A percentile compares a stretch with the other conserved stretches of the same genome.
These are phyloP conservation scores for Bonia amplexicaulis DNA, from an alignment of 176 grass and related monocot species.

Conservation along the genomic window DNA sequence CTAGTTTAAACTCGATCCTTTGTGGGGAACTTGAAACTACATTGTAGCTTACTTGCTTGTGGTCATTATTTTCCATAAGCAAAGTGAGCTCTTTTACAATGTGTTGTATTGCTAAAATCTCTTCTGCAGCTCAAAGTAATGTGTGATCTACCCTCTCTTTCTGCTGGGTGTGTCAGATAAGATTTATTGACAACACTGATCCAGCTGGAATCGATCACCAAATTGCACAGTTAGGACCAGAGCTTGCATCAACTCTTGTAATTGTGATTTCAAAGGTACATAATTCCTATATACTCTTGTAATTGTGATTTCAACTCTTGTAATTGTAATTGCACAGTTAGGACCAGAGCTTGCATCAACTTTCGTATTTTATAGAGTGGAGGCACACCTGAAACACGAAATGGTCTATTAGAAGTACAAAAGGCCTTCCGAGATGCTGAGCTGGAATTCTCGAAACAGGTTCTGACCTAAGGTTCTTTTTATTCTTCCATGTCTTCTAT, in stretches of 20 bases:
- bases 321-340: too few species aligned
- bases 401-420: conserved; percentile 93
- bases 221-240: conserved; percentile 91
- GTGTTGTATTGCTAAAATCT: neutral
- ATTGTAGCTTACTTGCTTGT: conserved; percentile 5
- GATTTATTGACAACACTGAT: conserved; percentile 99
- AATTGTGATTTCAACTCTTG: too few species aligned
- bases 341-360: too few species aligned
- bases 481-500: conserved; percentile 12
- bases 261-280: conserved; percentile 96
- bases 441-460: conserved; percentile 91
- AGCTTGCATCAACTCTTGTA: conserved; percentile 88
- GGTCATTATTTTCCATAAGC: conserved; percentile 4
- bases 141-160: neutral
- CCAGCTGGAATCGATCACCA: conserved; percentile 99
- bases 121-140: neutral
- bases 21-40: neutral
- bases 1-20: neutral
- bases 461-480: conserved; percentile 52
- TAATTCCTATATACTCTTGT: neutral
- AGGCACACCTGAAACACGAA: conserved; percentile 92
- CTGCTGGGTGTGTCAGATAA: conserved; percentile 66
- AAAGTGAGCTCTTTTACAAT: conserved; percentile 3
- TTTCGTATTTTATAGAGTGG: conserved; percentile 56
- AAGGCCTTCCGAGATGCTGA: conserved; percentile 90